These are phyloP conservation scores for Neurospora sublineolata DNA, from an alignment of 495 filamentous ascomycete species.

Conservation along the genomic window DNA sequence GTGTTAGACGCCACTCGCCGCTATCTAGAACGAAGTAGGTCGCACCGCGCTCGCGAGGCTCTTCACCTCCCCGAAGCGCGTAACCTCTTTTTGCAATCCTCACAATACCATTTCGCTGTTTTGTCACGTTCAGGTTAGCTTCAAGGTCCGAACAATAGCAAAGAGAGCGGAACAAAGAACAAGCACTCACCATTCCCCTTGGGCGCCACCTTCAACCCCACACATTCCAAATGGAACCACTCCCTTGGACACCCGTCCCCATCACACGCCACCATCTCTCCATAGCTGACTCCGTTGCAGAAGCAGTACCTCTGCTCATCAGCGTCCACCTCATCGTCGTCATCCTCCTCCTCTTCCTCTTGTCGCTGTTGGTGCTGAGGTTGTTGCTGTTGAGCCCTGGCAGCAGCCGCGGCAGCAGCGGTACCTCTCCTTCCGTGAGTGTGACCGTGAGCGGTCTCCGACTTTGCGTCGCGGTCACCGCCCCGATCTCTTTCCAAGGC, in stretches of 20 bases:
- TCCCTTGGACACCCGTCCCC: conserved; percentile 74
- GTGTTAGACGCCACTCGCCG: not conserved
- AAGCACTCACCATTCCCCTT: conserved; percentile 64
- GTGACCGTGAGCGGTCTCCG: not conserved
- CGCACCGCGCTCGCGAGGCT: not conserved
- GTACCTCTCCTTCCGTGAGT: not conserved
- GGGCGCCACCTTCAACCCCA: conserved; percentile 76
- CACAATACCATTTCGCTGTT: conserved; percentile 82
- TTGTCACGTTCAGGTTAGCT: not conserved
- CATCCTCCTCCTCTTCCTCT: conserved; percentile 42
- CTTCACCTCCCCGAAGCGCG: not conserved
- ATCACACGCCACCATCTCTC: conserved; percentile 98
- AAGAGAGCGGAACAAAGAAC: not conserved
- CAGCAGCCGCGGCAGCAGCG: not conserved
- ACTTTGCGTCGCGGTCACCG: not conserved
- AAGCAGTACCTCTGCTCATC: conserved; percentile 87
- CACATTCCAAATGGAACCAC: conserved; percentile 95
- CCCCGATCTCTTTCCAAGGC: not conserved
- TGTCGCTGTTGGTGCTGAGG: conserved; percentile 23
- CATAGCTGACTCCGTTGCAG: conserved; percentile 86
- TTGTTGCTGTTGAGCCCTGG: conserved; percentile 12
- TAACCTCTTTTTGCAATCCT: conserved; percentile 69
- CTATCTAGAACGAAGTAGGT: not conserved
- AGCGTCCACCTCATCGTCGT: conserved; percentile 60
- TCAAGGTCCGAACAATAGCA: not conserved